These are phyloP conservation scores for Colletotrichum liaoningense DNA, from an alignment of 2,329 filamentous ascomycete genomes.

Conservation along the genomic window DNA sequence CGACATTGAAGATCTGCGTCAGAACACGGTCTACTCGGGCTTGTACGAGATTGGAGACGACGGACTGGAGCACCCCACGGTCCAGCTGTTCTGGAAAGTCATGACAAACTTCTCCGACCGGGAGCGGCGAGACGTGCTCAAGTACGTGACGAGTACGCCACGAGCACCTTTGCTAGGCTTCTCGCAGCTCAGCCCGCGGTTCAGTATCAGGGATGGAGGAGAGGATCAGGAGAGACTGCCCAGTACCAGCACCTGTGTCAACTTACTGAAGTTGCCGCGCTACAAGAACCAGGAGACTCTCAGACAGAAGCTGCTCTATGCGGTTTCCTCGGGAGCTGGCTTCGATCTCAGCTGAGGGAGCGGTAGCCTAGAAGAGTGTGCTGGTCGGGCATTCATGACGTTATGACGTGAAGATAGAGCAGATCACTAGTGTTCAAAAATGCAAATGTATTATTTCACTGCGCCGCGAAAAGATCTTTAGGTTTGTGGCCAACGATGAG, in stretches of 20 bases:
- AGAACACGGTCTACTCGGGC: slow-evolving; percentile 88
- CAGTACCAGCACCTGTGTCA: slow-evolving; percentile 96
- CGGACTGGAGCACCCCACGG: slow-evolving; percentile 83
- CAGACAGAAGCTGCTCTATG: slow-evolving; percentile 87
- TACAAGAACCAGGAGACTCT: slow-evolving; percentile 76
- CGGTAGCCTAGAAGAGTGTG: background rate
- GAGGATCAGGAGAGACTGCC: slow-evolving; percentile 82
- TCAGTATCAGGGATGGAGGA: slow-evolving; percentile 89
- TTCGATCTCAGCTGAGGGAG: slow-evolving; percentile 79
- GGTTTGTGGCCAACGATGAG: background rate
- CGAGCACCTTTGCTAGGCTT: slow-evolving; percentile 92
- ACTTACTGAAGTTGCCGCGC: slow-evolving; percentile 89
- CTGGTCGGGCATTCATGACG: slow-evolving; percentile 10
- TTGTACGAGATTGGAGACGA: slow-evolving; percentile 93
- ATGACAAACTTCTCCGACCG: slow-evolving; percentile 80
- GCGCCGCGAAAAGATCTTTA: background rate
- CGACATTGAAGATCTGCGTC: slow-evolving; percentile 85
- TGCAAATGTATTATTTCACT: slow-evolving; percentile 5
- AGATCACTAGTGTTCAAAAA: background rate
- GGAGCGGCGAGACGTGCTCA: slow-evolving; percentile 87
- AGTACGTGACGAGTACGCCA: slow-evolving; percentile 95
- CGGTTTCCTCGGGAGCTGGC: slow-evolving; percentile 88
- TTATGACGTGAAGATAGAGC: slow-evolving; percentile 24
- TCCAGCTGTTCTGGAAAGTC: slow-evolving; percentile 92
- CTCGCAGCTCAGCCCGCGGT: slow-evolving; percentile 83